phyloP scores from a whole-genome alignment of 768 basidiomycete genomes.

The Suillus weaverae region DNA sequence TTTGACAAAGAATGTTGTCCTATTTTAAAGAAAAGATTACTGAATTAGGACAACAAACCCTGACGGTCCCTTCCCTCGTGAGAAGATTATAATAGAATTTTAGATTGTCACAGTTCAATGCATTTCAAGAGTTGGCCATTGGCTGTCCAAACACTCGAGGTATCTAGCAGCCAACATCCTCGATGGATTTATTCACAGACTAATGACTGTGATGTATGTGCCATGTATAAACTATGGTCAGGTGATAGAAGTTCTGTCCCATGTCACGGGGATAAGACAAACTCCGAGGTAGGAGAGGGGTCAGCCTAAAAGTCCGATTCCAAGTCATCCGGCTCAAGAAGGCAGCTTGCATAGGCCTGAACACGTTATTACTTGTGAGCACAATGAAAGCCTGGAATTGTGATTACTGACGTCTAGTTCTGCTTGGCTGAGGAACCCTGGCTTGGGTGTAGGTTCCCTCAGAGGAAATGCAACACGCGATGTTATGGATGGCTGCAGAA shows the following conservation, averaged over 20 bases:
- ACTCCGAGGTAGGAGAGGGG: not conserved
- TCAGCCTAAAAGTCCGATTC: slow-evolving; percentile 29
- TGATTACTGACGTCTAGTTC: slow-evolving; percentile 24
- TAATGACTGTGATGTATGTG: not conserved
- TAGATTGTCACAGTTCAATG: not conserved
- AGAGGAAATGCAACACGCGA: not conserved
- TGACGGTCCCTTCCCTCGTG: no score
- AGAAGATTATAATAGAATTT: no score
- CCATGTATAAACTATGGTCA: not conserved
- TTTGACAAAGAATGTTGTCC: no score
- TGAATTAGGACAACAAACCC: no score
- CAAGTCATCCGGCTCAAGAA: slow-evolving; percentile 32
- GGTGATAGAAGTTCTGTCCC: not conserved
- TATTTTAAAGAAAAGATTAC: no score
- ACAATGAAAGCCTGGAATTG: no score
- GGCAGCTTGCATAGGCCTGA: slow-evolving; percentile 36
- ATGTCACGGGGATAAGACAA: not conserved
- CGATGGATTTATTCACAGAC: not conserved
- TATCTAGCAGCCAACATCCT: not conserved
- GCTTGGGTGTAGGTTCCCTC: not conserved
- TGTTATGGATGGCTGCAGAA: not conserved
- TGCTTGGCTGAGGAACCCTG: slow-evolving; percentile 9
- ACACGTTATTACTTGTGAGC: not conserved
- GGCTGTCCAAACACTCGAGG: not conserved
- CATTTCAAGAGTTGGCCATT: not conserved